phyloP scores from a whole-genome alignment of 192 early-diverging fungal genomes.

The Physocladia obscura region DNA sequence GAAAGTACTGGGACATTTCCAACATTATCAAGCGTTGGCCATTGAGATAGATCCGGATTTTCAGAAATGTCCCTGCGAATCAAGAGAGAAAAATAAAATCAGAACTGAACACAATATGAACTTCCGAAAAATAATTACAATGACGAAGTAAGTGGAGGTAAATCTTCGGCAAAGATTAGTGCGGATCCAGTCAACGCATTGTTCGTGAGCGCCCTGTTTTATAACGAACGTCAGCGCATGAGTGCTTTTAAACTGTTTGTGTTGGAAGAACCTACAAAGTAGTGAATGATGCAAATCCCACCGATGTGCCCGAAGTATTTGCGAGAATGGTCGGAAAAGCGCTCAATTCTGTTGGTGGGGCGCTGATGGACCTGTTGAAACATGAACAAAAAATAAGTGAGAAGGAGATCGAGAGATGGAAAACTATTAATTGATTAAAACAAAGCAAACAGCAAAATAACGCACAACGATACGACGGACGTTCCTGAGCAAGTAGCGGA shows the following conservation, averaged over 20 bases:
- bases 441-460: not conserved
- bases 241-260: too few relatives aligned
- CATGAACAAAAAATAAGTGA: not conserved
- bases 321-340: constrained; percentile 2
- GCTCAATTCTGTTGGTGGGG: not conserved
- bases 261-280: not conserved
- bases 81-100: not conserved
- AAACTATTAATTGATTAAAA: too few relatives aligned
- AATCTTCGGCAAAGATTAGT: not conserved
- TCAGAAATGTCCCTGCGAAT: constrained; percentile 20
- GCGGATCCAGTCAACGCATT: constrained; percentile 10
- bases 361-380: not conserved
- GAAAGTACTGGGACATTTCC: constrained; percentile 1
- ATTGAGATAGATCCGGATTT: constrained; percentile 8
- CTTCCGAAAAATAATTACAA: not conserved
- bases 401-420: not conserved
- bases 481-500: not conserved
- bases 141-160: not conserved
- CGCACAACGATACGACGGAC: not conserved
- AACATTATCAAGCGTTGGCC: not conserved
- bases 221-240: not conserved
- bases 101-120: not conserved
- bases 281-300: not conserved
- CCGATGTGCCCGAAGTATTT: not conserved
- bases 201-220: constrained; percentile 12